Base-by-base conservation (phyloP, 495 filamentous ascomycete species). In the Penicillium turbatum region DNA sequence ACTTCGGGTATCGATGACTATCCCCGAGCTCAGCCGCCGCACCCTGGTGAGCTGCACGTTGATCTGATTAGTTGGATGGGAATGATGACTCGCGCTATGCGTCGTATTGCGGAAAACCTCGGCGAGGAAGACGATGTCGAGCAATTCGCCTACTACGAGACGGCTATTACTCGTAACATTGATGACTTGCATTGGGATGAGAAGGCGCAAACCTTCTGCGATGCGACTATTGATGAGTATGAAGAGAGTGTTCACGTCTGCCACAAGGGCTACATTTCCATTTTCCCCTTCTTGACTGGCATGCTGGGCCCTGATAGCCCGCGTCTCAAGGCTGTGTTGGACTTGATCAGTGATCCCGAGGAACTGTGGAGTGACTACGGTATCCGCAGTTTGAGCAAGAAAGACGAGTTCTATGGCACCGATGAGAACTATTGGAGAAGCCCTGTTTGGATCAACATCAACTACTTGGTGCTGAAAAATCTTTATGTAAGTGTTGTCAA, bases 391-490 rank as follows among this genome's bases (percentile, higher is more conserved):
- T 65, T 98, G 68, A 95, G 90, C 69, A 87, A 87, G 75, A 81
- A 80, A 53, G 87, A 93, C 55, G 79, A 86, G 64, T 80, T 87
- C 58, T 97, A 95, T 62, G 89, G 84, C 15, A 95, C 89, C 0
- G 89, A 77, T 3, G 93, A 98, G 77, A 96, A 98, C 60, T 98
- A 98, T 73, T 98, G 93, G 93, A 78, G 91, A 48, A 89, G 90
- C 50, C 93, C 93, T 6, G 78, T 98, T 5, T 98, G 93, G 93
- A 88, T 98, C 54, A 96, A 96, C 60, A 95, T 98, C 52, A 98
- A 98, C 68, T 97, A 96, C 62, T 75, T 98, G 49, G 86, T 87
- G 35, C 76, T 97, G 48, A 79, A 82, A 58, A 82, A 87, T 62
- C 81, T 98, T n/a, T 76, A 88, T 48, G 92, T 96, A 80, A 71